phyloP scores from a whole-genome alignment of 495 filamentous ascomycete genomes.

The Hyaloscypha variabilis region DNA sequence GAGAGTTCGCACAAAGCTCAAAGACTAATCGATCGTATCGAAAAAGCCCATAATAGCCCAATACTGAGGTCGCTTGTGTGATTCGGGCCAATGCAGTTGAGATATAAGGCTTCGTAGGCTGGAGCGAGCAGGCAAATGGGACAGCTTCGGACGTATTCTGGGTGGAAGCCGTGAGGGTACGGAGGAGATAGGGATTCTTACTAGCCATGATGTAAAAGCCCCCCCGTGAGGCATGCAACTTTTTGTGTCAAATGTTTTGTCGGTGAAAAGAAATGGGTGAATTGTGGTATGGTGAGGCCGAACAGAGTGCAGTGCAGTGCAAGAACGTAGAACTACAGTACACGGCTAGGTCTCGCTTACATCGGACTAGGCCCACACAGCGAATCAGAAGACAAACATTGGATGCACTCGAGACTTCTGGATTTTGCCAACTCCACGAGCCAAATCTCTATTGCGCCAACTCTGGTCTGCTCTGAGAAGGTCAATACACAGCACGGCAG shows the following conservation, averaged over 20 bases:
- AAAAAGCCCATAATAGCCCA: background rate
- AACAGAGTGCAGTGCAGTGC: background rate
- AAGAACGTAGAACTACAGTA: too few species aligned
- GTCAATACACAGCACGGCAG: too few species aligned
- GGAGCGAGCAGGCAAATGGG: constrained; percentile 24
- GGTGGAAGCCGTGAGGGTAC: too few species aligned
- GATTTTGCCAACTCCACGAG: too few species aligned
- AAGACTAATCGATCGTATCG: constrained; percentile 2
- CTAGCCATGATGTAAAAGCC: constrained; percentile 44
- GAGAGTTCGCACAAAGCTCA: constrained; percentile 11
- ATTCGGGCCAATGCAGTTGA: constrained; percentile 17
- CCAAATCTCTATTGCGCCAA: too few species aligned
- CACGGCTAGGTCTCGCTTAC: too few species aligned
- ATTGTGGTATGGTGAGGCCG: background rate
- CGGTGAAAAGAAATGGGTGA: constrained; percentile 2
- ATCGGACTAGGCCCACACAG: too few species aligned
- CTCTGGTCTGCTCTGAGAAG: too few species aligned
- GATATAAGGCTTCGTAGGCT: constrained; percentile 20
- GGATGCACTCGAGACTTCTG: too few species aligned
- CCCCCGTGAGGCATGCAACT: constrained; percentile 31
- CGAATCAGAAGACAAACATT: too few species aligned
- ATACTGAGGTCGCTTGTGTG: constrained; percentile 3
- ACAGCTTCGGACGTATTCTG: too few species aligned
- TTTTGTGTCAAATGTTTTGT: constrained; percentile 23
- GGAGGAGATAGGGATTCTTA: constrained; percentile 40